These are phyloP conservation scores for Daucus carota DNA, from an alignment of 129 eudicot species.

Conservation along the genomic window DNA sequence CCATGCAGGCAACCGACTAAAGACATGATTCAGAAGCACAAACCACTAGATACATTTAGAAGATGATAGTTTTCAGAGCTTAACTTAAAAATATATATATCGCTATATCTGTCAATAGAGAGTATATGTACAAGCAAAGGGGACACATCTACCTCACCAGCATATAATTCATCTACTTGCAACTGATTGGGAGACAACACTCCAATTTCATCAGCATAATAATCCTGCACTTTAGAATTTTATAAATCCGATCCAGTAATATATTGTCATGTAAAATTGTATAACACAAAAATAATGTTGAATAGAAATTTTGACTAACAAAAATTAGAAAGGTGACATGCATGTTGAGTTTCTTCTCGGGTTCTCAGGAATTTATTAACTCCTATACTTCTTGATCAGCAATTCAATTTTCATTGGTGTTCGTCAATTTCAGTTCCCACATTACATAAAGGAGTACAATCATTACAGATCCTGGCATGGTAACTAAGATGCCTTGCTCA, in stretches of 20 bases:
- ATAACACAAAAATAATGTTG: background rate
- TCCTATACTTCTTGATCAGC: background rate
- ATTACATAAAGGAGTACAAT: background rate
- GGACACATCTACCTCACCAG: constrained; percentile 78
- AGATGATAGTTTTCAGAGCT: background rate
- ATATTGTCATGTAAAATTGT: background rate
- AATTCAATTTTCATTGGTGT: background rate
- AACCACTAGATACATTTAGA: background rate
- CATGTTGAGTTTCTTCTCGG: background rate
- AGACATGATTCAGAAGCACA: background rate
- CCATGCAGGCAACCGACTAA: too few relatives aligned
- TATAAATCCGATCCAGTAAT: background rate
- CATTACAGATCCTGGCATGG: background rate
- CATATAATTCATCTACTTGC: constrained; percentile 84
- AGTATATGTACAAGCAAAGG: background rate
- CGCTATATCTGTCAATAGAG: background rate
- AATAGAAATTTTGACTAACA: background rate
- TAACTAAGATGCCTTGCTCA: background rate
- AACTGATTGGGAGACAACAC: constrained; percentile 88
- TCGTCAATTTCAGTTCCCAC: background rate
- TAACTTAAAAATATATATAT: background rate
- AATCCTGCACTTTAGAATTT: constrained; percentile 51
- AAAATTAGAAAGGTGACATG: background rate
- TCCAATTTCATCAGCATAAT: constrained; percentile 93
- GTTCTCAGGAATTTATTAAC: background rate